Evolutionary conservation across 192 early-diverging fungal species (phyloP), one percentile per base, ranked within the genome.

Genomic region (Pilaira anomala): DNA sequence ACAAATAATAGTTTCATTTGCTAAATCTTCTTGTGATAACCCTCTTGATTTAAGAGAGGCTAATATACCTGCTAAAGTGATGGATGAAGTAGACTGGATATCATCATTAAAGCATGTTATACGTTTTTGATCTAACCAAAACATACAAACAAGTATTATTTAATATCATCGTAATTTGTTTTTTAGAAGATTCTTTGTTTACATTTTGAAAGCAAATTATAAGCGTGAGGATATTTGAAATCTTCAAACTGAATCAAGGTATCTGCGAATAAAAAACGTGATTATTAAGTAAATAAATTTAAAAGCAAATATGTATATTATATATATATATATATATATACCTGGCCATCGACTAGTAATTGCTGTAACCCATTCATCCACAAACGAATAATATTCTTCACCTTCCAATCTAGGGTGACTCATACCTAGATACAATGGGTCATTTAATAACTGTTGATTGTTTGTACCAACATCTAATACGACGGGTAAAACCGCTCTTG

Each of bases 21-120:
- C 13, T 19, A 86, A 51, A 16, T 76, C 74, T 29, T 80, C 60
- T 30, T 77, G 69, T 39, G 75, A 71, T 2, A 74, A 39, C 3
- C 63, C 63, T 21, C 63, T 30, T 8, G 53, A 25, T 26, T 62
- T 48, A 18, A 86, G 54, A 19, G 82, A 81, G 25, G 78, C 80
- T 61, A 84, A 66, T 51, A 86, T 80, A 29, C 78, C 80, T 33
- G 82, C 69, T 12, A 86, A 71, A 36, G 85, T 79, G 16, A 87
- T 80, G 36, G 91, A 91, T 29, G 94, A 94, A 28, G 91, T 93
- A 39, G 91, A 89, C 66, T 92, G 90, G 48, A 93, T 91, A 63
- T 93, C 91, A 69, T 97, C 95, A 78, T 97, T 97, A 75, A 97
- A 97, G 76, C 83, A 89, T 52, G 87, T 80, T 33, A 84, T 84